Percentiles rank a stretch among this genome's conserved stretches.
These are phyloP conservation scores for Podospora pseudopauciseta DNA, from an alignment of 495 filamentous ascomycete species.

Conservation along the genomic window DNA sequence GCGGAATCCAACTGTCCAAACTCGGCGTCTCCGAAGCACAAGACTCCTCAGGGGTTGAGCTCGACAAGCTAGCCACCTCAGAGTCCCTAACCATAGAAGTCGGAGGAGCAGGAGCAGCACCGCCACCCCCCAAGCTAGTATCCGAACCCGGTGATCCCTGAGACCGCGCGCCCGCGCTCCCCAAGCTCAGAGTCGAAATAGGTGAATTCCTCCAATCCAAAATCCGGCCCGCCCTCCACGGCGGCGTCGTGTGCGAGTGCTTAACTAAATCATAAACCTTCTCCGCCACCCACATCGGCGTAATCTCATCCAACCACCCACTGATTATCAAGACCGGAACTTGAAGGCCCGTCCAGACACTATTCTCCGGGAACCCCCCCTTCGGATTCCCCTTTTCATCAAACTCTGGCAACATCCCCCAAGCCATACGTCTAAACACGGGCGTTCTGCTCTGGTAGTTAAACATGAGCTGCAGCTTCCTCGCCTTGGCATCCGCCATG, in stretches of 20 bases:
- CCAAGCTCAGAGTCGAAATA: too few relatives aligned
- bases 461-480: constrained; percentile 73
- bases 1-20: constrained; percentile 32
- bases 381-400: constrained; percentile 43
- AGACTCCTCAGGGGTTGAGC: background rate
- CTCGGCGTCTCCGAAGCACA: constrained; percentile 28
- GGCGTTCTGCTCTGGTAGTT: constrained; percentile 78
- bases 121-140: too few relatives aligned
- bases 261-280: background rate
- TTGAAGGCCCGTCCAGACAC: constrained; percentile 69
- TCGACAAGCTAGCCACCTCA: too few relatives aligned
- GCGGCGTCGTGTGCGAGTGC: background rate
- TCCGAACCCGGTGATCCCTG: too few relatives aligned
- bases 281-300: constrained; percentile 39
- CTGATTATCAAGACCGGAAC: constrained; percentile 75
- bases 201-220: too few relatives aligned
- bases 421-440: constrained; percentile 82
- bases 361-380: constrained; percentile 65
- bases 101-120: too few relatives aligned
- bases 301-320: constrained; percentile 72
- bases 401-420: constrained; percentile 58
- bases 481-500: constrained; percentile 68
- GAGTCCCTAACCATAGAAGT: too few relatives aligned
- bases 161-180: too few relatives aligned
- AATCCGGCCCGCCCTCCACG: too few relatives aligned